Base-by-base conservation (phyloP, 2,329 filamentous ascomycete species). In the Fusarium pininemorale region DNA sequence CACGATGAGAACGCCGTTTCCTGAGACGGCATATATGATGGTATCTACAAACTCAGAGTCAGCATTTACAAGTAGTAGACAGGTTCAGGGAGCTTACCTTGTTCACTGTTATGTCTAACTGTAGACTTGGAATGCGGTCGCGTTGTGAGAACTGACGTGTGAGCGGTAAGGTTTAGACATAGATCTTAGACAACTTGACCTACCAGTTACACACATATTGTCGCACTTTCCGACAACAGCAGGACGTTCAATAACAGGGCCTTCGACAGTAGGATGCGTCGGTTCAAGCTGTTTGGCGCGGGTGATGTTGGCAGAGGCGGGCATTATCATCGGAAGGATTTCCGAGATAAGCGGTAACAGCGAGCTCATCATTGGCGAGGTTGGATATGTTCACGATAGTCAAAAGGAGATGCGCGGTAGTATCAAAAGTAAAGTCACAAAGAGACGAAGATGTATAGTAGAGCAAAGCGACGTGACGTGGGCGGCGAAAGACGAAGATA, bases 41-140 rank as follows among this genome's bases (percentile, higher is more conserved):
- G 90, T 90, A 73, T 94, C 91, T 91, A 48, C 2, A 55, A 30
- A 50, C 18, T 58, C 73, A 69, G 48, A 60, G 28, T 61, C 72
- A 72, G 61, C 54, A 30, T 59, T 38, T 32, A 7, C 24, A 15
- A 13, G 7, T 22, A 13, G 32, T 38, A 41, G 13, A 38, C 14
- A 32, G 2, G 7, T 3, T 30, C 3, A 12, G 11, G 73, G 16
- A 50, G 18, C 84, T 76, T 78, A 90, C 89, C 89, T 85, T 93
- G 90, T 78, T 90, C 87, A 62, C 91, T 91, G 76, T 94, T 91
- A 76, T 94, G 92, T 72, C 92, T 91, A 28, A 94, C 85, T 11
- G 89, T 87, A 1, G 90, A 90, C 6, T 86, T 82, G 35, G 89
- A 90, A 59, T 88, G 87, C 12, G 92, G 90, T 72, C 90, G 89